phyloP scores from a whole-genome alignment of 108 stramenopile genomes.

The Skeletonema potamos region DNA sequence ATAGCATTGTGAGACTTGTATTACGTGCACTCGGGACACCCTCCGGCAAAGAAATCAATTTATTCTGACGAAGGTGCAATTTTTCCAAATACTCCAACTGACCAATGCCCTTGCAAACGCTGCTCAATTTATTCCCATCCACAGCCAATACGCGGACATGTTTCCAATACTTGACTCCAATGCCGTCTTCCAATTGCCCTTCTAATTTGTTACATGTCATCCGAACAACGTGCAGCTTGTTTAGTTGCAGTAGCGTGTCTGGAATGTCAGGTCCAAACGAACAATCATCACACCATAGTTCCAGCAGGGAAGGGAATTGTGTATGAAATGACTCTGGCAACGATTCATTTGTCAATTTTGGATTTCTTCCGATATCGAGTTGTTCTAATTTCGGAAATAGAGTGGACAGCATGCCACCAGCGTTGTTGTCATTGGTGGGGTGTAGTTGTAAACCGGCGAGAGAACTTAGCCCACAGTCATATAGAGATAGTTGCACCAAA shows the following conservation, averaged over 20 bases:
- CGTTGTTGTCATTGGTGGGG: neutral
- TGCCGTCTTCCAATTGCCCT: neutral
- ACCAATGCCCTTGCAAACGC: constrained; percentile 38
- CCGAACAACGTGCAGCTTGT: constrained; percentile 45
- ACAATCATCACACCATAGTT: constrained; percentile 74
- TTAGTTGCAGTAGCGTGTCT: constrained; percentile 25
- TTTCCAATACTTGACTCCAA: constrained; percentile 13
- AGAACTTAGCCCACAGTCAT: constrained; percentile 56
- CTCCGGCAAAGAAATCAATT: constrained; percentile 31
- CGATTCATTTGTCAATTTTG: constrained; percentile 26
- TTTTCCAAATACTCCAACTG: constrained; percentile 34
- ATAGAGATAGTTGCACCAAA: constrained; percentile 53
- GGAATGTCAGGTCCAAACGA: constrained; percentile 49
- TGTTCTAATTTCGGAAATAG: constrained; percentile 45
- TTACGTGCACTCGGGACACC: constrained; percentile 26
- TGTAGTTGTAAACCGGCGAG: constrained; percentile 31
- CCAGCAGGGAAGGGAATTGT: constrained; percentile 39
- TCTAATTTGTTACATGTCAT: constrained; percentile 51
- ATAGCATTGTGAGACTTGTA: constrained; percentile 33
- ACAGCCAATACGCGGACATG: constrained; percentile 50
- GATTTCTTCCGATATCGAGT: constrained; percentile 69
- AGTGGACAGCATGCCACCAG: neutral
- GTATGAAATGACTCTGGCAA: constrained; percentile 14
- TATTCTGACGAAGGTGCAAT: constrained; percentile 45
- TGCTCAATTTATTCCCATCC: constrained; percentile 51